Evolutionary conservation across 2,329 filamentous ascomycete genomes (phyloP).

Genomic region (Epichloe brachyelytri): DNA sequence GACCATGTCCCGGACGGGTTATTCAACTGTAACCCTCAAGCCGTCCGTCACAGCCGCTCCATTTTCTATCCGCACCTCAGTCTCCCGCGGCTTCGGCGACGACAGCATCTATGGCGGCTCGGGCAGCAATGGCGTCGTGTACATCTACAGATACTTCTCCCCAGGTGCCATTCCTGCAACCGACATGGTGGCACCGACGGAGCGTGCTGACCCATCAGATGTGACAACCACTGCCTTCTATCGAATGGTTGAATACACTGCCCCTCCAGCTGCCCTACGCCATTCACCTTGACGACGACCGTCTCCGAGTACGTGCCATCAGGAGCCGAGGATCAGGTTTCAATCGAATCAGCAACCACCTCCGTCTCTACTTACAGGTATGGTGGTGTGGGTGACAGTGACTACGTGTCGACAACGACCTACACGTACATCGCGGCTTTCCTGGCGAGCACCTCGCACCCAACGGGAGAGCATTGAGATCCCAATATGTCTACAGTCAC

Average conservation of each 20-base stretch:
- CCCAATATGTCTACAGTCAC: slow-evolving; percentile 9
- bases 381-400: too few species aligned
- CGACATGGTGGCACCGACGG: not conserved
- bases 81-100: too few species aligned
- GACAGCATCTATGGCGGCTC: too few species aligned
- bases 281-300: slow-evolving; percentile 14
- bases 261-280: slow-evolving; percentile 15
- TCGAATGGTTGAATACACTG: slow-evolving; percentile 12
- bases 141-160: not conserved
- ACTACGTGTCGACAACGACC: not conserved
- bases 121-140: too few species aligned
- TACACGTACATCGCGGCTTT: slow-evolving; percentile 9
- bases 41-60: too few species aligned
- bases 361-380: not conserved
- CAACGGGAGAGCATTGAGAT: not conserved
- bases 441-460: slow-evolving; percentile 6
- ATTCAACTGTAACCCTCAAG: too few species aligned
- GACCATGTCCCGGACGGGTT: too few species aligned
- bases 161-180: not conserved
- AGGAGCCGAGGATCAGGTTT: slow-evolving; percentile 6
- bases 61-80: too few species aligned
- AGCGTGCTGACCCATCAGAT: not conserved
- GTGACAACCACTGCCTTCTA: slow-evolving; percentile 7
- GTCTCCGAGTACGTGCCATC: slow-evolving; percentile 6
- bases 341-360: slow-evolving; percentile 3